These are phyloP conservation scores for Bondarzewia mesenterica DNA, from an alignment of 1,284 basidiomycete genomes.

Conservation along the genomic window DNA sequence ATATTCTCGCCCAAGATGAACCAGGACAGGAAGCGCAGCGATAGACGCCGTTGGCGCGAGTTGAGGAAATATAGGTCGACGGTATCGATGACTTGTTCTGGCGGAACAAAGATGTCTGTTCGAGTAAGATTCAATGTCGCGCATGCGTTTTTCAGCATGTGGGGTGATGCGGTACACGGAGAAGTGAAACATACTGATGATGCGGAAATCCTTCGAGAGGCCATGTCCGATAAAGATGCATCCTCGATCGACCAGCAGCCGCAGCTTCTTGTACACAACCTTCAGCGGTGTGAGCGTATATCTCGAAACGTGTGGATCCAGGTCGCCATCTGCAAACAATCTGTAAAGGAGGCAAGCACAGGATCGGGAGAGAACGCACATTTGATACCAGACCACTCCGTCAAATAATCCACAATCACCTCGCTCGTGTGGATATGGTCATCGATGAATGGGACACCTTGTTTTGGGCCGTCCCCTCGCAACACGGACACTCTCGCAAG, in stretches of 20 bases:
- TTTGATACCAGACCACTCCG: slow-evolving; percentile 93
- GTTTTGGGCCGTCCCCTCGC: slow-evolving; percentile 73
- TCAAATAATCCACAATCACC: slow-evolving; percentile 91
- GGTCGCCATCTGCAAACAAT: slow-evolving; percentile 66
- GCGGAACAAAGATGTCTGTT: slow-evolving; percentile 91
- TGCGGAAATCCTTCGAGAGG: slow-evolving; percentile 98
- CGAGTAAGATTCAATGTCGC: background rate
- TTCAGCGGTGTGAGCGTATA: slow-evolving; percentile 94
- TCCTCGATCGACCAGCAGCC: slow-evolving; percentile 87
- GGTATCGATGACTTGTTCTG: slow-evolving; percentile 93
- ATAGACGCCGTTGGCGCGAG: slow-evolving; percentile 78
- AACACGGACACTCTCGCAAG: slow-evolving; percentile 93
- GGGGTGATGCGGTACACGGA: too few species aligned
- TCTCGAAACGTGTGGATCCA: slow-evolving; percentile 77
- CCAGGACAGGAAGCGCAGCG: slow-evolving; percentile 92
- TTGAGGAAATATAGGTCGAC: slow-evolving; percentile 90
- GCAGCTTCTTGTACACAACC: slow-evolving; percentile 96
- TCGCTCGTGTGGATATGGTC: slow-evolving; percentile 97
- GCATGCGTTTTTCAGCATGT: too few species aligned
- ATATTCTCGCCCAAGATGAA: slow-evolving; percentile 87
- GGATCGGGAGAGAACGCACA: slow-evolving; percentile 40
- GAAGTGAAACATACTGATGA: slow-evolving; percentile 83
- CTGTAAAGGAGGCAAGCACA: background rate
- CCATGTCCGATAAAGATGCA: slow-evolving; percentile 98
- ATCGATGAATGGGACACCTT: slow-evolving; percentile 91